A percentile compares a stretch with the other conserved stretches of the same genome.
Conservation (phyloP, 2,329 filamentous ascomycete species). For the Alternaria burnsii region DNA sequence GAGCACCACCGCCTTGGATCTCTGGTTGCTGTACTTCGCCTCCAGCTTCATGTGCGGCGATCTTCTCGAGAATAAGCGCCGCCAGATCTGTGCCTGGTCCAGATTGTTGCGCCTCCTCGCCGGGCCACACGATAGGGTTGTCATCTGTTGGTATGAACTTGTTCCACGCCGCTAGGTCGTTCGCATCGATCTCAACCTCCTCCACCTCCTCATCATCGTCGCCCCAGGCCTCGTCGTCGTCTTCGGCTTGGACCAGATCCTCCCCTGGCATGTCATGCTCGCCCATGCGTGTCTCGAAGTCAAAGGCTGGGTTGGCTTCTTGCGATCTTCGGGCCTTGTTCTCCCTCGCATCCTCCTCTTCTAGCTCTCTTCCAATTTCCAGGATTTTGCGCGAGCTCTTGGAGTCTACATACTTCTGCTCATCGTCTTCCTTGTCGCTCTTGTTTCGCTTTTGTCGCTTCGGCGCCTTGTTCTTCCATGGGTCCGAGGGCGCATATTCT, state of each 20-base stretch:
- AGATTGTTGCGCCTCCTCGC: conserved; percentile 54
- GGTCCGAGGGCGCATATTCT: conserved; percentile 78
- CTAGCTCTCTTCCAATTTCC: conserved; percentile 86
- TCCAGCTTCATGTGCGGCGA: conserved; percentile 86
- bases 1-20: conserved; percentile 63
- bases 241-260: conserved; percentile 62
- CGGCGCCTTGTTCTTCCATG: conserved; percentile 72
- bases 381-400: conserved; percentile 89
- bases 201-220: conserved; percentile 79
- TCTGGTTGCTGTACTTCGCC: conserved; percentile 54
- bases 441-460: conserved; percentile 68
- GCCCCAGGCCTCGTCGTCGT: conserved; percentile 71
- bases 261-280: conserved; percentile 52
- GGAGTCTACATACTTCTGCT: conserved; percentile 82
- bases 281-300: conserved; percentile 79
- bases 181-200: conserved; percentile 81
- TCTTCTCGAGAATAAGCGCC: conserved; percentile 92
- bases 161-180: conserved; percentile 89
- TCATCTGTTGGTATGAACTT: conserved; percentile 83
- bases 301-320: conserved; percentile 71
- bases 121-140: conserved; percentile 76
- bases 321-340: conserved; percentile 52
- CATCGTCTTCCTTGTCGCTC: conserved; percentile 63
- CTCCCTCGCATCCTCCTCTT: conserved; percentile 77
- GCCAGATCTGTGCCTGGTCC: conserved; percentile 77